Conservation (phyloP, 202 grass and related monocot species). For the Musa balbisiana region DNA sequence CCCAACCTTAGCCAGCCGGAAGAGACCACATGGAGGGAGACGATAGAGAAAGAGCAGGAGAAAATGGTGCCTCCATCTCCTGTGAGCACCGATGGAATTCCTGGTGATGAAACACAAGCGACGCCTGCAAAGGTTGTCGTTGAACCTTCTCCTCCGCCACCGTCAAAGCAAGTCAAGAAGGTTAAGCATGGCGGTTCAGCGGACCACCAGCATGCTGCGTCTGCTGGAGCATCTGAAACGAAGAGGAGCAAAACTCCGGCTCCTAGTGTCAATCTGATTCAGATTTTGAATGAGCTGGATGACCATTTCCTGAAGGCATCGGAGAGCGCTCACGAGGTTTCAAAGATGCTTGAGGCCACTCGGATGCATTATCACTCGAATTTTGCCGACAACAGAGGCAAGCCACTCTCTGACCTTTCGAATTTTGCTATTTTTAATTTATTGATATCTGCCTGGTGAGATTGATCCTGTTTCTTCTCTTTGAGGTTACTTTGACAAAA, state of each 20-base stretch:
- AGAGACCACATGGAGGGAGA: conserved; percentile 41
- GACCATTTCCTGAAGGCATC: conserved; percentile 71
- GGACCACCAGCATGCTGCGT: conserved; percentile 43
- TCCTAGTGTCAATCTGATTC: conserved; percentile 39
- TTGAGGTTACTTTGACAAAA: too few relatives aligned
- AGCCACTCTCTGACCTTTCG: conserved; percentile 22
- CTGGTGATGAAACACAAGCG: conserved; percentile 1
- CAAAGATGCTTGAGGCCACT: conserved; percentile 81
- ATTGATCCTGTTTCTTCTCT: neutral
- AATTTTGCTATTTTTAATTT: conserved; percentile 19
- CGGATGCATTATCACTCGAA: conserved; percentile 96
- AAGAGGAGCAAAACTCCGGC: conserved; percentile 42
- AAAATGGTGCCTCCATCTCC: neutral
- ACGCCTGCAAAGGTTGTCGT: conserved; percentile 13
- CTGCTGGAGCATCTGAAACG: conserved; percentile 34
- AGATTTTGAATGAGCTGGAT: conserved; percentile 54
- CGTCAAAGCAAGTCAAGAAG: conserved; percentile 38
- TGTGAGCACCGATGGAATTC: conserved; percentile 5
- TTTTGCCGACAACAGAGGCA: conserved; percentile 81
- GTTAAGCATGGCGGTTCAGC: conserved; percentile 32
- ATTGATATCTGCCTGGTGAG: neutral
- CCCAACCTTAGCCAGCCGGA: conserved; percentile 57
- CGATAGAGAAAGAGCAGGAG: conserved; percentile 27
- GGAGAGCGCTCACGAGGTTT: conserved; percentile 73
- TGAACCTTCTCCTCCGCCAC: conserved; percentile 26